Percentiles rank a stretch among this genome's conserved stretches.
Evolutionary conservation across 2,329 filamentous ascomycete species (phyloP).

Genomic region (Cladosporium sp.): DNA sequence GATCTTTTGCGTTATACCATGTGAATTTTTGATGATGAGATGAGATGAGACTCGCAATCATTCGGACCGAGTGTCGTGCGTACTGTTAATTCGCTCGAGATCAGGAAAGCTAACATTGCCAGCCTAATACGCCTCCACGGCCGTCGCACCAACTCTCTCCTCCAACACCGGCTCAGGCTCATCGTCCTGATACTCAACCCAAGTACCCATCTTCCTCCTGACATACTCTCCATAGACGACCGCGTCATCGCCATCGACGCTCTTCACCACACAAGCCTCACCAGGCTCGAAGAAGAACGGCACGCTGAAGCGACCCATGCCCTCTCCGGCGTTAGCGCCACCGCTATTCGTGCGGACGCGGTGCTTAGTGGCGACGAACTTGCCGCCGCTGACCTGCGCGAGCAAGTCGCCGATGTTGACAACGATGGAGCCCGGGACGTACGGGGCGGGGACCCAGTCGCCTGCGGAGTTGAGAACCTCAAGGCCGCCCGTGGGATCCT

Average conservation of each 20-base stretch:
- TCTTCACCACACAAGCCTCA: conserved; percentile 34
- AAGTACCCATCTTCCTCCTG: conserved; percentile 39
- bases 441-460: conserved; percentile 38
- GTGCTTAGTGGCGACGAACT: conserved; percentile 42
- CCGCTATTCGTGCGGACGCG: conserved; percentile 30
- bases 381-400: conserved; percentile 35
- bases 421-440: conserved; percentile 37
- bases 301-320: conserved; percentile 36
- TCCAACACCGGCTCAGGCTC: neutral
- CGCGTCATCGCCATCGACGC: conserved; percentile 30
- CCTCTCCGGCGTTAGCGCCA: conserved; percentile 23
- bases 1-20: neutral
- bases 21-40: neutral
- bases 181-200: conserved; percentile 38
- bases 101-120: neutral
- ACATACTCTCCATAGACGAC: conserved; percentile 40
- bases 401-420: conserved; percentile 44
- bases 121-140: conserved; percentile 4
- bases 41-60: neutral
- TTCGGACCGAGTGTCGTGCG: too few relatives aligned
- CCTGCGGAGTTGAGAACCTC: conserved; percentile 41
- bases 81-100: too few relatives aligned
- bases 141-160: neutral
- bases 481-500: conserved; percentile 42
- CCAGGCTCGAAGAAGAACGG: conserved; percentile 46